Base-by-base conservation (phyloP, 2,329 filamentous ascomycete genomes). In the Colletotrichum destructivum region DNA sequence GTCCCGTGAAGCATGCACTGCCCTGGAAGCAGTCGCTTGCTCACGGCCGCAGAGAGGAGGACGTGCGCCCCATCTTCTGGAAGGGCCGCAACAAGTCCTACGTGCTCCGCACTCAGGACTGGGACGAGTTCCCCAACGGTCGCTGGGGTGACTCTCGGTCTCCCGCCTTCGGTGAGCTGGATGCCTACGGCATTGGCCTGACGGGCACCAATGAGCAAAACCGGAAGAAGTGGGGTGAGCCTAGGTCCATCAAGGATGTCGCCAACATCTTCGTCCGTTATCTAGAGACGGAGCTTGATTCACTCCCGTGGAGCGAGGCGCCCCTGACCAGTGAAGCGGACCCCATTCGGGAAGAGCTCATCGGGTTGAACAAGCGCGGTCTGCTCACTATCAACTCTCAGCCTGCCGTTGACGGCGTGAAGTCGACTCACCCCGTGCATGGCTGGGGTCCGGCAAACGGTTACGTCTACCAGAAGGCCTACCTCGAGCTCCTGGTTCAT, bases 51-150 rank as follows among this genome's bases (percentile, higher is more conserved):
- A 90, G 96, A 77, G 94, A 94, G 59, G 96, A 99, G 84, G 97
- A 98, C 79, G 96, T 99, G 54, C 94, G 96, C 64, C 96, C 96
- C 44, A 97, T 99, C 76, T 99, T 99, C 88, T 99, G 96, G 96
- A 92, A 96, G 77, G 98, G 98, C 84, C 91, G 96, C 70, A 96
- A 97, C 83, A 95, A 96, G 79, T 98, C 95, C 4, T 99, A 99
- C 78, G 92, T 99, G 66, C 91, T 94, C 67, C 94, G 96, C 66
- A 99, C 96, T 0, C 95, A 98, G 80, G 96, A 98, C 76, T 99
- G 96, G 96, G 96, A 99, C 78, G 96, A 99, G 82, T 99, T 98
- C 78, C 96, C 96, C 67, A 99, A 99, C 86, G 96, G 96, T 57
- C 93, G 96, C 82, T 99, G 96, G 96, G 97, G 96, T 83, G 96